Conservation (phyloP, 2,329 filamentous ascomycete species). For the Colletotrichum sp. region DNA sequence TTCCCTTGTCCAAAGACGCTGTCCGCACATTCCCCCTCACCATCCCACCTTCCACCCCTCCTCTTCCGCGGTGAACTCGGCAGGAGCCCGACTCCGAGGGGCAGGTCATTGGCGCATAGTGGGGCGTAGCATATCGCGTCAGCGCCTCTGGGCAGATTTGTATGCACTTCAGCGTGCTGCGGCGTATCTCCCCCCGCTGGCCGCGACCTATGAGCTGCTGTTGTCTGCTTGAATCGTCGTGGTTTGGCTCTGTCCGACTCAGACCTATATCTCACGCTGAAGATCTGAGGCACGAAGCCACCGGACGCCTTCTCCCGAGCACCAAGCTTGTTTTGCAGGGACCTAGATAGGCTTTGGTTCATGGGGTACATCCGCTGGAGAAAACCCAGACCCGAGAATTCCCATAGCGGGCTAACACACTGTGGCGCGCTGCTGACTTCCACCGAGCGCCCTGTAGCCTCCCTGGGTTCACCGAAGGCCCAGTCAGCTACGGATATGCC, state of each 20-base stretch:
- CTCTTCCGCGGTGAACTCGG: conserved; percentile 4
- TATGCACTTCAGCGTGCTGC: background rate
- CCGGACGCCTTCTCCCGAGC: background rate
- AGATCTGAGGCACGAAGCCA: conserved; percentile 5
- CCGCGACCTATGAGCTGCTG: background rate
- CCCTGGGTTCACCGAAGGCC: background rate
- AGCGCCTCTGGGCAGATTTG: conserved; percentile 1
- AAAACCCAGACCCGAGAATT: background rate
- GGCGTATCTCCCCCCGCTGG: background rate
- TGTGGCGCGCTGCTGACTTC: background rate
- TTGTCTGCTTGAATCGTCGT: background rate
- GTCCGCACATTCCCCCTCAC: background rate
- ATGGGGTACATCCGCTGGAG: background rate
- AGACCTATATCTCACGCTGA: background rate
- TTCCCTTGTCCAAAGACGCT: background rate
- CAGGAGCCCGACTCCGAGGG: conserved; percentile 6
- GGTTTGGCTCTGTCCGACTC: background rate
- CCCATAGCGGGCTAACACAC: background rate
- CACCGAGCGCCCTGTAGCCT: background rate
- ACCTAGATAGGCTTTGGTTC: background rate
- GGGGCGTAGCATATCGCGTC: conserved; percentile 7
- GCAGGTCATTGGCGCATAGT: background rate
- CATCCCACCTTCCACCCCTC: conserved; percentile 11
- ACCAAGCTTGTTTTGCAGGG: conserved; percentile 5
- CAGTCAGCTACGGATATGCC: background rate